Evolutionary conservation across 192 early-diverging fungal genomes (phyloP).

Genomic region (Coemansia sp.): DNA sequence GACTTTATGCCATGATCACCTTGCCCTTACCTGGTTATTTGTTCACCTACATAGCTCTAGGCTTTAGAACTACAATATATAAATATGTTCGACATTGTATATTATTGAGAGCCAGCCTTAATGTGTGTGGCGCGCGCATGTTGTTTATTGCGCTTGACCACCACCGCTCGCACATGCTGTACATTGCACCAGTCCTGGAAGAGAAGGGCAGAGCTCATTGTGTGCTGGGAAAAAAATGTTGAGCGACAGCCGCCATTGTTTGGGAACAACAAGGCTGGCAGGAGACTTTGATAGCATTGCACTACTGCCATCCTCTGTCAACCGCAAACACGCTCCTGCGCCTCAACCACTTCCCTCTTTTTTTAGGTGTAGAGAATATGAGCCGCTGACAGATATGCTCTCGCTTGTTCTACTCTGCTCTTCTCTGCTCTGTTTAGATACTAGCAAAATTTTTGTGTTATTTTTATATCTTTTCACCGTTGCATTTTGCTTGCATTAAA

Average conservation of each 20-base stretch:
- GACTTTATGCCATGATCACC: constrained; percentile 44
- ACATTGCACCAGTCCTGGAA: neutral
- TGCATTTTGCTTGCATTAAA: neutral
- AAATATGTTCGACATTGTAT: too few relatives aligned
- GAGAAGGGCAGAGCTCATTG: neutral
- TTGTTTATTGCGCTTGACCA: neutral
- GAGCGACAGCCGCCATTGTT: neutral
- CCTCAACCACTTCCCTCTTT: neutral
- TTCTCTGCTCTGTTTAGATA: constrained; percentile 3
- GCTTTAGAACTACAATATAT: too few relatives aligned
- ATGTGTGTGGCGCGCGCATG: too few relatives aligned
- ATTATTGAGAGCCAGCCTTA: too few relatives aligned
- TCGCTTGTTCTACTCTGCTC: constrained; percentile 4
- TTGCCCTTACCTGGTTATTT: too few relatives aligned
- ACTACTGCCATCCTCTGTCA: constrained; percentile 22
- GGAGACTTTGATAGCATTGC: neutral
- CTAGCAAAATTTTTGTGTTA: neutral
- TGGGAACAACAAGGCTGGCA: neutral
- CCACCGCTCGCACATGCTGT: neutral
- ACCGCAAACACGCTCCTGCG: constrained; percentile 22
- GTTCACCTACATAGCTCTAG: too few relatives aligned
- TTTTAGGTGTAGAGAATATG: neutral
- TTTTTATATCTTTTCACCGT: constrained; percentile 8
- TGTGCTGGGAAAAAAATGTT: neutral
- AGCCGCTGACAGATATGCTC: neutral